Conservation (phyloP, 371 early-diverging fungal genomes). For the Syncephalis plumigaleata region DNA sequence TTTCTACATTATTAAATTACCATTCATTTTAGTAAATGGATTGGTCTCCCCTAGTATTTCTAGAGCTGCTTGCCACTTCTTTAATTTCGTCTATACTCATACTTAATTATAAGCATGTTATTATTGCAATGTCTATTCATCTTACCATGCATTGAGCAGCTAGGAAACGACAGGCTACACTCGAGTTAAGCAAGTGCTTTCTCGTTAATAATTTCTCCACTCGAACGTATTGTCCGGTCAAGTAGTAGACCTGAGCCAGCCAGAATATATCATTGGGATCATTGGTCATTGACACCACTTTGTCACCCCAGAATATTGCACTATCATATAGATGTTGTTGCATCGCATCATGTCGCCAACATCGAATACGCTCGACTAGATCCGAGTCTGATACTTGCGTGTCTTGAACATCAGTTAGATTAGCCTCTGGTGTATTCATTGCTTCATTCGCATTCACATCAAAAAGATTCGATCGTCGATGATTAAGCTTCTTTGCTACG, state of each 20-base stretch:
- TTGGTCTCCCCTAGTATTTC: conserved; percentile 36
- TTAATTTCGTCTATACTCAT: conserved; percentile 24
- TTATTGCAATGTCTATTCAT: conserved; percentile 3
- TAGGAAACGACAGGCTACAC: conserved; percentile 34
- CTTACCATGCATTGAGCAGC: conserved; percentile 44
- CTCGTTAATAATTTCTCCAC: conserved; percentile 32
- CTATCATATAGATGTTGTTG: conserved; percentile 26
- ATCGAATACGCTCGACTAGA: conserved; percentile 18
- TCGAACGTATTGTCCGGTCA: conserved; percentile 34
- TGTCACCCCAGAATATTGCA: conserved; percentile 42
- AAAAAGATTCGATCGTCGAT: no score
- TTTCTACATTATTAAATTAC: neutral
- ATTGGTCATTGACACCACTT: conserved; percentile 31
- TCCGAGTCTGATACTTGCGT: neutral
- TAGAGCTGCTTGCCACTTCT: conserved; percentile 33
- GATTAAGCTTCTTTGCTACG: no score
- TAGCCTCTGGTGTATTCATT: no score
- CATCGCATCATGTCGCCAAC: conserved; percentile 28
- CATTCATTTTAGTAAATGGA: conserved; percentile 12
- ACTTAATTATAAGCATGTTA: conserved; percentile 3
- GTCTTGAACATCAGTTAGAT: no score
- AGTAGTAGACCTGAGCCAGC: conserved; percentile 36
- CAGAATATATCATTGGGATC: conserved; percentile 34
- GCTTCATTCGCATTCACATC: no score
- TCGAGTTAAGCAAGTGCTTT: conserved; percentile 22